Evolutionary conservation across 2,329 filamentous ascomycete genomes (phyloP).

Genomic region (Trichoderma cornu-damae): DNA sequence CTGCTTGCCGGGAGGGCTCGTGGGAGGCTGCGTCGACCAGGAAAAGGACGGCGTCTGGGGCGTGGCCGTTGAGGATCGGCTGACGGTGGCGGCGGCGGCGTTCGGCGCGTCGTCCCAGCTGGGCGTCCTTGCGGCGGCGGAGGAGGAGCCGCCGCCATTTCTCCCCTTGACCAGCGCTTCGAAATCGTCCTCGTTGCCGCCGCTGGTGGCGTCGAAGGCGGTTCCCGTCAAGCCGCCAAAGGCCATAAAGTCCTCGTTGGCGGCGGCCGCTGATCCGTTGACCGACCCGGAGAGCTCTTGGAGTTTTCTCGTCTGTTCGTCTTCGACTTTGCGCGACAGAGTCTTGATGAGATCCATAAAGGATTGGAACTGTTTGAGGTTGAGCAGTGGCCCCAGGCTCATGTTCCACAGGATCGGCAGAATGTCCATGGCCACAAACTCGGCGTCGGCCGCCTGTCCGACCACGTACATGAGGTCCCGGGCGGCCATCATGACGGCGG

Average conservation of each 20-base stretch:
- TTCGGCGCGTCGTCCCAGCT: conserved; percentile 47
- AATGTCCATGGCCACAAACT: conserved; percentile 88
- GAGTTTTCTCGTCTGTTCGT: conserved; percentile 82
- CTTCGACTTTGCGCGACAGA: conserved; percentile 74
- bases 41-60: conserved; percentile 51
- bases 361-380: conserved; percentile 78
- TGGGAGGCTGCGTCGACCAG: conserved; percentile 57
- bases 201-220: conserved; percentile 47
- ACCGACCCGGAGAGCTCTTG: conserved; percentile 69
- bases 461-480: conserved; percentile 80
- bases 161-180: conserved; percentile 80
- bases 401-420: conserved; percentile 88
- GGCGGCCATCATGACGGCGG: conserved; percentile 93
- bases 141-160: conserved; percentile 32
- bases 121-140: conserved; percentile 38
- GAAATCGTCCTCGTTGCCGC: conserved; percentile 67
- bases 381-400: conserved; percentile 81
- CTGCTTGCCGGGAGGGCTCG: conserved; percentile 30
- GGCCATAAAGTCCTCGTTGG: conserved; percentile 63
- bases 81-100: conserved; percentile 23
- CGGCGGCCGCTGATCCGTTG: conserved; percentile 42
- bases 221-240: conserved; percentile 64
- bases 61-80: conserved; percentile 34
- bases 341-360: conserved; percentile 88
- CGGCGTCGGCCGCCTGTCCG: conserved; percentile 73